Base-by-base conservation (phyloP, 2,329 filamentous ascomycete species). In the Penicillium sp. region DNA sequence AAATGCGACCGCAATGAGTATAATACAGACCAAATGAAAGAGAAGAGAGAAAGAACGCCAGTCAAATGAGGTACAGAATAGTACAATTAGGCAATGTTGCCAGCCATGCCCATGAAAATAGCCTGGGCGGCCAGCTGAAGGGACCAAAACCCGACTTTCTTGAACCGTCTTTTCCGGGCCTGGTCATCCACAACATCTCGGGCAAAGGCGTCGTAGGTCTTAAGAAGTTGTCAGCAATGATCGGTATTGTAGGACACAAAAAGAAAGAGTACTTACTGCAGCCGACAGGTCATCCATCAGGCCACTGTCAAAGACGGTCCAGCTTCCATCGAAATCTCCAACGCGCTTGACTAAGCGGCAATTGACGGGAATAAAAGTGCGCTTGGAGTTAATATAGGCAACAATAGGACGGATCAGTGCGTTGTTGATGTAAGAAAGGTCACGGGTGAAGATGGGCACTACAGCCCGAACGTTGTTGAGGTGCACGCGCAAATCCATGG, bases 111-210 rank as follows among this genome's bases (percentile, higher is more conserved):
- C 78, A 97, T 89, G 70, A 97, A 94, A 35, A 99, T 82, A 3
- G 93, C 94, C 72, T 99, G 94, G 8, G 93, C 89, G 7, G 93
- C 90, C 55, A 99, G 79, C 66, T 93, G 92, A 54, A 97, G 81
- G 3, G 92, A 96, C 94, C 94, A 99, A 67, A 97, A 87, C 32
- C 94, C 94, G 29, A 96, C 94, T 76, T 97, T 96, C 73, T 92
- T 96, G 71, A 99, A 88, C 43, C 94, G 83, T 49, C 93, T 83
- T 64, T 91, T 88, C 50, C 92, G 86, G 63, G 89, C 90, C 72
- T 96, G 89, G 66, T 94, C 89, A 74, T 97, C 89, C 60, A 92
- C 87, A 32, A 99, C 91, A 72, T 97, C 91, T 61, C 86, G 85
- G 37, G 92, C 92, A 75, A 99, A 97, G 0, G 94, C 94, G 66